Evolutionary conservation across 2,329 filamentous ascomycete species (phyloP), one percentile per base, ranked within the genome.

Genomic region (Colletotrichum filicis): DNA sequence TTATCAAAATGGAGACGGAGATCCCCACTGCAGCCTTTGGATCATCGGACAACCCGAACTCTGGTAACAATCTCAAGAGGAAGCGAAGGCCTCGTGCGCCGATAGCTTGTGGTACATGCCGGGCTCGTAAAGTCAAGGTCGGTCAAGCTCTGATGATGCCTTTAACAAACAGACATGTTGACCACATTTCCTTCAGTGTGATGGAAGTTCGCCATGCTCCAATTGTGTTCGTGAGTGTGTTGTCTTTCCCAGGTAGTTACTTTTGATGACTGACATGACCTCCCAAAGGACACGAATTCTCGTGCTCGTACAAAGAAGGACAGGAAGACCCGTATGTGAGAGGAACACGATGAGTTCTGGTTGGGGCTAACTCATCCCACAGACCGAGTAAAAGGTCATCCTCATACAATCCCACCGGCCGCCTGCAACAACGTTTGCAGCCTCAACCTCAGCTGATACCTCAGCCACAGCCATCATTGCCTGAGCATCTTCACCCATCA

Each of bases 101-200:
- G 6, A 49, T 73, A 2, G 73, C 70, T 4, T 74, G 73, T 35
- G 73, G 71, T 12, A 73, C 73, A 26, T 74, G 73, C 28, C 65
- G 73, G 16, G 61, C 71, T 19, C 73, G 73, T 24, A 74, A 74
- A 49, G 62, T 74, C 24, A 74, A 74, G 73, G 73, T 73, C 37
- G 56, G 73, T 65, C 5, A 1, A 16, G 26, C 42, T n/a, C 28
- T 26, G 24, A 42, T 42, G 32, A 12, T 4, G 32, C 16, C 24
- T n/a, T 49, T 14, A 5, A n/a, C 2, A 24, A 49, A 16, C 11
- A 24, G 12, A 30, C 3, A 22, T 32, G 49, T 9, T 58, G 35
- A 42, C 35, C 3, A 37, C 19, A 42, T 37, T n/a, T 37, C 46
- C 6, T 42, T n/a, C 57, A 74, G 73, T 74, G 73, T 53, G 73